These are phyloP conservation scores for Neoboletus brunneissimus DNA, from an alignment of 768 basidiomycete species.

Conservation along the genomic window DNA sequence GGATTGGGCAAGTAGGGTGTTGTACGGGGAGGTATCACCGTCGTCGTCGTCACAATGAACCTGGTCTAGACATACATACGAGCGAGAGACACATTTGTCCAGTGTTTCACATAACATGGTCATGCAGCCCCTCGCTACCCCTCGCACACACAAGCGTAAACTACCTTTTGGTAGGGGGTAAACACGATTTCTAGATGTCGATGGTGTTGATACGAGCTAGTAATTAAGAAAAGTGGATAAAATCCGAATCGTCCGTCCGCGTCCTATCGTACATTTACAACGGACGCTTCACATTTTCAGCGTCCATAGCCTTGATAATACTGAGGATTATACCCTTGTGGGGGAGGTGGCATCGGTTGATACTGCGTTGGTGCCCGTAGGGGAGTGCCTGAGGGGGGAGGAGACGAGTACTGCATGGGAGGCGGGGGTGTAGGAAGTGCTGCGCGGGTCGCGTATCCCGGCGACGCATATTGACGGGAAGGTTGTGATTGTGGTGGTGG, in stretches of 20 bases:
- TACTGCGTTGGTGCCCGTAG: slow-evolving; percentile 26
- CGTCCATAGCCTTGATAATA: slow-evolving; percentile 34
- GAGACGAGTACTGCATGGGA: slow-evolving; percentile 25
- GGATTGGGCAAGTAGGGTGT: slow-evolving; percentile 44
- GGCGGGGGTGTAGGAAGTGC: slow-evolving; percentile 29
- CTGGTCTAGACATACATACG: not conserved
- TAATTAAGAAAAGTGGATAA: not conserved
- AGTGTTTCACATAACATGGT: not conserved
- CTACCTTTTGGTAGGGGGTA: not conserved
- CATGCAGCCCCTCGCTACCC: not conserved
- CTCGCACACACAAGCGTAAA: not conserved
- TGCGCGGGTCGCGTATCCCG: slow-evolving; percentile 14
- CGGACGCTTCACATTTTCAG: slow-evolving; percentile 6
- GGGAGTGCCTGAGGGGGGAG: slow-evolving; percentile 8
- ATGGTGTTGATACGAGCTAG: not conserved
- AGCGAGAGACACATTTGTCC: not conserved
- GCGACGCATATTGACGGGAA: slow-evolving; percentile 18
- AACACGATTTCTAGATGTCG: not conserved
- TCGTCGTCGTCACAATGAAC: not conserved
- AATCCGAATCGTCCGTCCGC: not conserved
- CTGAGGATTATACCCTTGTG: slow-evolving; percentile 29
- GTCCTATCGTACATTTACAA: not conserved
- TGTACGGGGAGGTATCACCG: slow-evolving; percentile 40
- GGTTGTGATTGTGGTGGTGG: slow-evolving; percentile 16
- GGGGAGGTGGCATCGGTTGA: slow-evolving; percentile 29